Conservation (phyloP, 495 filamentous ascomycete genomes). For the Annulohypoxylon maeteangense region DNA sequence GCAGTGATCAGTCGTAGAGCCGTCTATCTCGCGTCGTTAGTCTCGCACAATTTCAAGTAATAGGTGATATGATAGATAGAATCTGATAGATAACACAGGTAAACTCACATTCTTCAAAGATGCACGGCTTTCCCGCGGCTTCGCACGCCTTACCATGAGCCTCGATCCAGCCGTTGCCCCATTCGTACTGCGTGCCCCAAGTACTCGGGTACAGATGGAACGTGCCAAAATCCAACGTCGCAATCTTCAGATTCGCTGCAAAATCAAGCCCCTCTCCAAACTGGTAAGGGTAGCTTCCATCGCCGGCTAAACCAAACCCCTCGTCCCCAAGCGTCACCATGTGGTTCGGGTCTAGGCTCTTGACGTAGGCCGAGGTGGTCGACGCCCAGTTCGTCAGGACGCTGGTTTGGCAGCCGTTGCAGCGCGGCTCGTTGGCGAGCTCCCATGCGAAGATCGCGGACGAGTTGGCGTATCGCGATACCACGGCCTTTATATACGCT, state of each 20-base stretch:
- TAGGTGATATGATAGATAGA: not conserved
- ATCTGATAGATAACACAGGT: not conserved
- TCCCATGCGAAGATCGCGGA: constrained; percentile 65
- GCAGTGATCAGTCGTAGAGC: constrained; percentile 46
- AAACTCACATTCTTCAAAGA: constrained; percentile 76
- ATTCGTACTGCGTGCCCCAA: constrained; percentile 54
- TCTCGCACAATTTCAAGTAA: constrained; percentile 36
- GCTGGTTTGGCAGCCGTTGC: constrained; percentile 53
- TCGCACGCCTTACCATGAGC: constrained; percentile 67
- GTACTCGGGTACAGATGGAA: constrained; percentile 73
- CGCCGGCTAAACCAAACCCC: constrained; percentile 61
- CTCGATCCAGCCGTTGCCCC: constrained; percentile 68
- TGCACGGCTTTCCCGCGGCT: constrained; percentile 70
- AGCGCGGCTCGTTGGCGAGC: constrained; percentile 65
- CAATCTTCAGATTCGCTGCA: constrained; percentile 65
- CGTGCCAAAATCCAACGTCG: constrained; percentile 72
- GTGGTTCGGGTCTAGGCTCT: constrained; percentile 61
- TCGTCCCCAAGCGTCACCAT: constrained; percentile 65
- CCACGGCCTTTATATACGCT: constrained; percentile 60
- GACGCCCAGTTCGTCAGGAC: constrained; percentile 59
- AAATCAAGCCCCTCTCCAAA: constrained; percentile 73
- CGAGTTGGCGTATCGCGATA: constrained; percentile 61
- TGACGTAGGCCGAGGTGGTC: constrained; percentile 61
- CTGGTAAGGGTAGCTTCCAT: constrained; percentile 68
- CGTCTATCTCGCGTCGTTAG: constrained; percentile 44